Base-by-base conservation (phyloP, 2,329 filamentous ascomycete genomes). In the Alternaria panax region DNA sequence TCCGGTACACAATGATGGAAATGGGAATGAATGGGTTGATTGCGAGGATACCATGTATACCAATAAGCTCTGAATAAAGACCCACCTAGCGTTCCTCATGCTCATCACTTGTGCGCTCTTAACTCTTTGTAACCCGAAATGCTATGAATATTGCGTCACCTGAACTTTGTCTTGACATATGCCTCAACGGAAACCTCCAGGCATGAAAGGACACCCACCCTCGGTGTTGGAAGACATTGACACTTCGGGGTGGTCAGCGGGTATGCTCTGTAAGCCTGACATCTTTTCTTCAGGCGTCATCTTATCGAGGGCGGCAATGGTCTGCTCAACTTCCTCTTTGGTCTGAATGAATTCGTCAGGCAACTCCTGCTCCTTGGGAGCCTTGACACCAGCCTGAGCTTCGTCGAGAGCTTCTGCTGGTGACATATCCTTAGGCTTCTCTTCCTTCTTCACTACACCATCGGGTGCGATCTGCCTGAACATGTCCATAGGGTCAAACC, bases 401-500 rank as follows among this genome's bases (percentile, higher is more conserved):
- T 69, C 64, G 22, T 75, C 73, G 5, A 76, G 28, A 4, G 70
- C 70, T 5, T 75, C 71, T 7, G 60, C 65, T 1, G 73, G 66
- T 9, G 63, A 55, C 46, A 81, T 71, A 12, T 71, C 74, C 57
- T 75, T 71, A 40, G 75, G 72, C 43, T 81, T 73, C 6, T 71
- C 68, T 48, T 81, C 76, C 62, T 80, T 82, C 70, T 80, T 81
- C 48, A 83, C 80, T 24, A 82, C 75, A 8, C 83, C 83, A 14
- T 81, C 67, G 0, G 82, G 81, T 1, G 83, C 82, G 50, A 90
- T 89, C 77, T 90, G 87, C 5, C 86, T 80, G 70, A 90, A 90
- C 87, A 90, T 88, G 40, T 87, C 83, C 70, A 88, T 77, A 0
- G 88, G 86, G 67, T 90, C 88, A 65, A 88, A 89, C 83, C 86